Base-by-base conservation (phyloP, 306 rosid species). In the Dalbergia cultrata region DNA sequence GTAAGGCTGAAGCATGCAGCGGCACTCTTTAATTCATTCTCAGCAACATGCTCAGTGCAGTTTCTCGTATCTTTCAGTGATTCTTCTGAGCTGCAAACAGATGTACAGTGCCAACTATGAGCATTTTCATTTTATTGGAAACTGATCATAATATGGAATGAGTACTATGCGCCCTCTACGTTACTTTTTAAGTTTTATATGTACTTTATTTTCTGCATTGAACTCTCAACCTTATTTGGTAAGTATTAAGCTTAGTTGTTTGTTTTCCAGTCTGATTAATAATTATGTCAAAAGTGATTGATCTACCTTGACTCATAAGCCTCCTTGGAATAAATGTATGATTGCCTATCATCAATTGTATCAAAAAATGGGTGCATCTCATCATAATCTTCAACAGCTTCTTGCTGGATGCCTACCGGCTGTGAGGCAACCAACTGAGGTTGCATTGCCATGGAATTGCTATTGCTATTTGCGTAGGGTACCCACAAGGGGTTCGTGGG, bases 1-100 rank as follows among this genome's bases (percentile, higher is more conserved):
- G 92, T 89, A 75, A 93, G 98, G 80, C 93, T 90, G 77, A 89
- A 91, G 78, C 94, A 77, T 50, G 97, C 90, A 17, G 97, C 94
- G 19, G 94, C 94, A 78, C 26, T 87, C 93, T 87, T 90, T 89
- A 93, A 81, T 81, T 89, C 91, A 62, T 90, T 90, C 78, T 91
- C 85, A 26, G 85, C 87, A 53, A 70, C 83, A 22, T 83, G 84
- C 74, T 86, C 92, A 13, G 66, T 82, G 62, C 89, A 82, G 65
- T 85, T 92, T 50, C 86, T 85, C 5, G 89, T 86, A 62, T 87
- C 97, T 84, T 89, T 92, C 67, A 82, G 64, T 6, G 93, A 91
- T 47, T 86, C 91, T 86, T 90, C 98, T 9, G 97, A 91, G 71
- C 97, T 90, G 90, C 82, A 81, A 22, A 41, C 65, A 73, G 11